A percentile compares a stretch with the other conserved stretches of the same genome.
These are phyloP conservation scores for Candida coleopterorum DNA, from an alignment of 805 yeast genomes.

Conservation along the genomic window DNA sequence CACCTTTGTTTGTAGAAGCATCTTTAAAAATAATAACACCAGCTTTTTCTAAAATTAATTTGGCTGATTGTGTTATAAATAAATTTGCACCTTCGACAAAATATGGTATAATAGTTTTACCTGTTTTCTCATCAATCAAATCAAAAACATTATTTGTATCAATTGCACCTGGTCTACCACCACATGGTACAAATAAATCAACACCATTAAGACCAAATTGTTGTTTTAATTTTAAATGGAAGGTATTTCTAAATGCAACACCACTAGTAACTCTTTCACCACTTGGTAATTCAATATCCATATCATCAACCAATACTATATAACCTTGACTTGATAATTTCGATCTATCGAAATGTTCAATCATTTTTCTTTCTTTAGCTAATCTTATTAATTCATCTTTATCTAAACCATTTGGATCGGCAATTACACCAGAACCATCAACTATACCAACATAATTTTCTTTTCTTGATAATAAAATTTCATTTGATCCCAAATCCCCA, in stretches of 20 bases:
- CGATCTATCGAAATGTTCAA: constrained; percentile 60
- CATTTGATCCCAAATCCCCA: constrained; percentile 96
- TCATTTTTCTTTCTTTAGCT: constrained; percentile 74
- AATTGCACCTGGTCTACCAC: constrained; percentile 97
- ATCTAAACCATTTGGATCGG: constrained; percentile 86
- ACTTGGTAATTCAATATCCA: constrained; percentile 69
- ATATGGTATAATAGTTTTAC: constrained; percentile 73
- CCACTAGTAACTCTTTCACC: constrained; percentile 79
- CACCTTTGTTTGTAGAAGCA: constrained; percentile 97
- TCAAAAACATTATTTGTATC: constrained; percentile 75
- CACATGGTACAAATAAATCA: constrained; percentile 94
- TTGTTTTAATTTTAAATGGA: constrained; percentile 72
- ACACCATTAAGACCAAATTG: constrained; percentile 55
- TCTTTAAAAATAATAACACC: constrained; percentile 89
- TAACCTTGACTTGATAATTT: constrained; percentile 74
- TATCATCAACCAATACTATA: constrained; percentile 79
- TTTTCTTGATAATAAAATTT: constrained; percentile 76
- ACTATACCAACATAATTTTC: constrained; percentile 86
- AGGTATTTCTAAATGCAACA: constrained; percentile 81
- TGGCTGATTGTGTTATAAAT: constrained; percentile 92
- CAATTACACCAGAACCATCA: constrained; percentile 94
- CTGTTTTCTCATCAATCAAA: constrained; percentile 70
- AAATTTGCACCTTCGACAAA: constrained; percentile 97
- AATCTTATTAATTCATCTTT: constrained; percentile 71
- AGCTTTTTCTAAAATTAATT: constrained; percentile 76